Evolutionary conservation across 1,139 yeast genomes (phyloP).

Genomic region (Groenewaldozyma auringiensis): DNA sequence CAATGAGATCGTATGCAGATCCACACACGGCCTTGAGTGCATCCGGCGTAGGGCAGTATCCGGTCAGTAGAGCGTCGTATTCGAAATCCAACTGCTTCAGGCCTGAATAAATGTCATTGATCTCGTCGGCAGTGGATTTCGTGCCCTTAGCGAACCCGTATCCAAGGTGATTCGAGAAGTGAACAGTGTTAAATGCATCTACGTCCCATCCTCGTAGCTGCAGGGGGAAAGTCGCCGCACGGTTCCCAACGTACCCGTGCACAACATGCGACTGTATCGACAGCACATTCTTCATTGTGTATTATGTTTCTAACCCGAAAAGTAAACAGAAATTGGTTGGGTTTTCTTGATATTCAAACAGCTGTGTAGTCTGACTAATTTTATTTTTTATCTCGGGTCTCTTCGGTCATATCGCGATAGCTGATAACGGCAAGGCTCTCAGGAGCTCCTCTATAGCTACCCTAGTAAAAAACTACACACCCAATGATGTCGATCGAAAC

Average conservation of each 20-base stretch:
- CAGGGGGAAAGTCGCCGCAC: conserved; percentile 72
- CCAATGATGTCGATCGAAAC: too few species aligned
- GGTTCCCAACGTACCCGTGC: conserved; percentile 81
- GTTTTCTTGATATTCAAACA: too few species aligned
- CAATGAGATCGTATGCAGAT: conserved; percentile 32
- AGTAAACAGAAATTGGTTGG: too few species aligned
- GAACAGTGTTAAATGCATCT: conserved; percentile 71
- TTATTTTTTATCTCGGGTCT: too few species aligned
- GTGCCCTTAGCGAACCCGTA: conserved; percentile 52
- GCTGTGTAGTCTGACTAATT: too few species aligned
- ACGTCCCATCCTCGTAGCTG: conserved; percentile 81
- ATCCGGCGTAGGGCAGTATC: conserved; percentile 59
- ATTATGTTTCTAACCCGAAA: too few species aligned
- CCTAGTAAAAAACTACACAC: too few species aligned
- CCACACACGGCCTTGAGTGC: conserved; percentile 44
- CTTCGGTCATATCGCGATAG: too few species aligned
- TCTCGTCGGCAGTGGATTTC: conserved; percentile 36
- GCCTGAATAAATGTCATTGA: conserved; percentile 41
- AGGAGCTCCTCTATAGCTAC: too few species aligned
- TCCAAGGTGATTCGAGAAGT: conserved; percentile 75
- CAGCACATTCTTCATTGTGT: conserved; percentile 28
- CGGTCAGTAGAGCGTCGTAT: conserved; percentile 61
- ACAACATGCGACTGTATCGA: conserved; percentile 76
- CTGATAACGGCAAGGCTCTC: too few species aligned
- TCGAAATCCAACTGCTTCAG: conserved; percentile 37